Percentiles rank a stretch among this genome's conserved stretches.
Conservation (phyloP, 2,329 filamentous ascomycete species). For the Setomelanomma holmii region DNA sequence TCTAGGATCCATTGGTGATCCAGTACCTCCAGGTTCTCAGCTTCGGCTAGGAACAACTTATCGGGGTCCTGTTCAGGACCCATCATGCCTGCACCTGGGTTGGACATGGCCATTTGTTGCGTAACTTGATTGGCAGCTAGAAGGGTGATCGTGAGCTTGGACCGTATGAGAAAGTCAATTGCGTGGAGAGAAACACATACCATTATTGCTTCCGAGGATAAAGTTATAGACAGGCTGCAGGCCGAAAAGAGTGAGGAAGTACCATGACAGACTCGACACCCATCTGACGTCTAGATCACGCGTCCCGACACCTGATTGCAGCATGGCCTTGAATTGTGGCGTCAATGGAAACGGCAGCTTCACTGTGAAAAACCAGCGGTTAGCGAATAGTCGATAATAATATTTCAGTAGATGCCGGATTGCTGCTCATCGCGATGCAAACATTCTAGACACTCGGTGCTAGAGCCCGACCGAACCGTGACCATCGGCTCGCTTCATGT, state of each 20-base stretch:
- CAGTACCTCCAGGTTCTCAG: conserved; percentile 93
- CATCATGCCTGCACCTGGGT: conserved; percentile 79
- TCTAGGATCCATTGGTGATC: conserved; percentile 93
- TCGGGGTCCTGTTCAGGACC: conserved; percentile 92
- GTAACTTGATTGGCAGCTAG: conserved; percentile 89
- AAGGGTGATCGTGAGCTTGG: conserved; percentile 36
- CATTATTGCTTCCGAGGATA: conserved; percentile 92
- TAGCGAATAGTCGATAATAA: conserved; percentile 16
- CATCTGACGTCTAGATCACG: conserved; percentile 95
- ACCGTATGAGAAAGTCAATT: conserved; percentile 2
- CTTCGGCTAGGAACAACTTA: conserved; percentile 91
- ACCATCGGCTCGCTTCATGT: conserved; percentile 7
- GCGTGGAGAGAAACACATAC: conserved; percentile 60
- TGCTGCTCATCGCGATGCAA: background rate
- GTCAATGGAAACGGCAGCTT: conserved; percentile 97
- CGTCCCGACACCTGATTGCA: conserved; percentile 95
- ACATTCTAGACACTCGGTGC: background rate
- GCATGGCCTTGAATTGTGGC: conserved; percentile 99
- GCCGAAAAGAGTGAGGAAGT: conserved; percentile 96
- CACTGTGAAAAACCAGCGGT: conserved; percentile 60
- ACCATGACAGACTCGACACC: conserved; percentile 99
- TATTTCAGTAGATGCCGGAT: conserved; percentile 10
- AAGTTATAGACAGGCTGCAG: conserved; percentile 98
- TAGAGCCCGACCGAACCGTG: background rate
- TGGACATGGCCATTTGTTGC: conserved; percentile 81